A percentile compares a stretch with the other conserved stretches of the same genome.
These are phyloP conservation scores for Globisporangium uncinulatum DNA, from an alignment of 352 stramenopile genomes.

Conservation along the genomic window DNA sequence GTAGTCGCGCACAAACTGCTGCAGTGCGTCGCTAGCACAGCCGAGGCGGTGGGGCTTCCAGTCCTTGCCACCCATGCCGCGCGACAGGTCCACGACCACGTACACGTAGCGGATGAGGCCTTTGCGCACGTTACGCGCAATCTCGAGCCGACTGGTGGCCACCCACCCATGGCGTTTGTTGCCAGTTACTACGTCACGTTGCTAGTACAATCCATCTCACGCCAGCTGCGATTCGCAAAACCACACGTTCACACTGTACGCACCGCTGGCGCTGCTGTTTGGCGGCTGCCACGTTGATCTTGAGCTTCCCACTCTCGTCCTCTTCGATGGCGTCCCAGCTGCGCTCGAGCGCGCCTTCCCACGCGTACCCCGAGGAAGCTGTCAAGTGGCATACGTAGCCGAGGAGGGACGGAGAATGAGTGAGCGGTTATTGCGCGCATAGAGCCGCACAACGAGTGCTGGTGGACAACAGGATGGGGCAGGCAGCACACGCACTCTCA, in stretches of 20 bases:
- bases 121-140: conserved; percentile 81
- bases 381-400: background rate
- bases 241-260: conserved; percentile 4
- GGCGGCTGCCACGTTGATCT: conserved; percentile 53
- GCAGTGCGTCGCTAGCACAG: conserved; percentile 58
- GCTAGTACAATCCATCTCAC: too few relatives aligned
- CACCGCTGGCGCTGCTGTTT: conserved; percentile 76
- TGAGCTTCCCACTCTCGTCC: conserved; percentile 77
- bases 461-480: too few relatives aligned
- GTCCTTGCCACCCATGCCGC: conserved; percentile 84
- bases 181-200: background rate
- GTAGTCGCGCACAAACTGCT: conserved; percentile 88
- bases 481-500: too few relatives aligned
- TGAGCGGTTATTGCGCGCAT: too few relatives aligned
- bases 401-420: too few relatives aligned
- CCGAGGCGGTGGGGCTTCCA: conserved; percentile 81
- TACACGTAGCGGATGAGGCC: conserved; percentile 85
- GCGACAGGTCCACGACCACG: conserved; percentile 79
- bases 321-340: conserved; percentile 86
- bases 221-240: too few relatives aligned
- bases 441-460: too few relatives aligned
- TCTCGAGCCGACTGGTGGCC: conserved; percentile 51
- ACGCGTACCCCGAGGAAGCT: conserved; percentile 57
- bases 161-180: background rate
- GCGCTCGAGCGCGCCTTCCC: conserved; percentile 79